phyloP scores from a whole-genome alignment of 2,329 filamentous ascomycete genomes.

The Nemania diffusa region DNA sequence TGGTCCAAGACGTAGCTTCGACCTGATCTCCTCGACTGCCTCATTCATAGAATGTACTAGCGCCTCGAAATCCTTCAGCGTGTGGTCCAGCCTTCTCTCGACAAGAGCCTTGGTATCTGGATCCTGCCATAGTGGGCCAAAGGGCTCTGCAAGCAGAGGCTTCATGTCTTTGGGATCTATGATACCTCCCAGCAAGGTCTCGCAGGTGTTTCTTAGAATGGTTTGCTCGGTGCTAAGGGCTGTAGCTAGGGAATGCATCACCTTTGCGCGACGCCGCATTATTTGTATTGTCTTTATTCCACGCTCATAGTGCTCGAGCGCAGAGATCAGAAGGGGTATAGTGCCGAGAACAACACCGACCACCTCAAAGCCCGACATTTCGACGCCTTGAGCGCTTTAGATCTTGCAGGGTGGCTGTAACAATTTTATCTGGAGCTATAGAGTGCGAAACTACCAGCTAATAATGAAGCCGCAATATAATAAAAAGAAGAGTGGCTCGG shows the following conservation, averaged over 20 bases:
- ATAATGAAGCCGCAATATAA: too few species aligned
- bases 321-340: conserved; percentile 40
- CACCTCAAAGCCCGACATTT: conserved; percentile 43
- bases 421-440: background rate
- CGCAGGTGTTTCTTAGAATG: conserved; percentile 47
- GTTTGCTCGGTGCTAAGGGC: conserved; percentile 43
- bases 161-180: conserved; percentile 42
- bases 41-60: conserved; percentile 40
- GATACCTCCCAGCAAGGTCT: conserved; percentile 46
- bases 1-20: conserved; percentile 19
- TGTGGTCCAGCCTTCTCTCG: conserved; percentile 38
- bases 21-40: conserved; percentile 39
- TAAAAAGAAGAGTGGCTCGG: background rate
- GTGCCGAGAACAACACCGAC: conserved; percentile 42
- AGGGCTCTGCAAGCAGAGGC: conserved; percentile 46
- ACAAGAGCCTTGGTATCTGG: conserved; percentile 37
- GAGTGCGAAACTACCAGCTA: too few species aligned
- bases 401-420: background rate
- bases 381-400: background rate
- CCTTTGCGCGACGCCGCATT: conserved; percentile 38
- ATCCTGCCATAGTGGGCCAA: conserved; percentile 46
- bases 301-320: conserved; percentile 39
- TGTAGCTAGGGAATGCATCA: conserved; percentile 41
- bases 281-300: conserved; percentile 36
- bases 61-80: conserved; percentile 40